Percentiles rank a stretch among this genome's conserved stretches.
Conservation (phyloP, 805 yeast species). For the Saccharomyces eubayanus region DNA sequence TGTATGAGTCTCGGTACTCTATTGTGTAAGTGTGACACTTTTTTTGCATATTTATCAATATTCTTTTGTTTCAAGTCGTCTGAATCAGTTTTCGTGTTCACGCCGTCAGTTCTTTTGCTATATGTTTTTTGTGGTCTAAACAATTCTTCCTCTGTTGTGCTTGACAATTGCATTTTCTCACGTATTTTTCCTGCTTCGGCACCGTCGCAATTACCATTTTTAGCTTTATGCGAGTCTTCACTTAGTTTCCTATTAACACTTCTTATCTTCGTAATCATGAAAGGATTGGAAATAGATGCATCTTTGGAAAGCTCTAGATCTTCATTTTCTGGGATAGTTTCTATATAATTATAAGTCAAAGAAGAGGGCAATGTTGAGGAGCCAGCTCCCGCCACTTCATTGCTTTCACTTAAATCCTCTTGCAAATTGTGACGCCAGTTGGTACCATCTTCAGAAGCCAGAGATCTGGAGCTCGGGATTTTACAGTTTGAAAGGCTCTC, state of each 20-base stretch:
- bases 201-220: not conserved
- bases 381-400: not conserved
- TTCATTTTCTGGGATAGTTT: constrained; percentile 6
- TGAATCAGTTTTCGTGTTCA: not conserved
- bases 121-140: not conserved
- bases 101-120: not conserved
- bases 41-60: not conserved
- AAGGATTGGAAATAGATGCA: constrained; percentile 19
- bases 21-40: not conserved
- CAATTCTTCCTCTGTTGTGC: not conserved
- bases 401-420: not conserved
- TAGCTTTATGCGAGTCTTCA: not conserved
- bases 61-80: not conserved
- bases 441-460: constrained; percentile 9
- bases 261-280: constrained; percentile 11
- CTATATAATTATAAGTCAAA: constrained; percentile 6
- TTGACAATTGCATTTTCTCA: not conserved
- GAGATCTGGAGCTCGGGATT: constrained; percentile 7
- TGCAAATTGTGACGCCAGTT: constrained; percentile 9
- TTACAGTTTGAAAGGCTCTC: not conserved
- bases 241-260: not conserved
- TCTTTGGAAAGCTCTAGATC: constrained; percentile 15
- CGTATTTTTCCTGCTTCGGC: not conserved
- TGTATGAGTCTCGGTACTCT: not conserved
- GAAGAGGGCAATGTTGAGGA: constrained; percentile 7